These are phyloP conservation scores for Microcos paniculata DNA, from an alignment of 345 rosid species.

Conservation along the genomic window DNA sequence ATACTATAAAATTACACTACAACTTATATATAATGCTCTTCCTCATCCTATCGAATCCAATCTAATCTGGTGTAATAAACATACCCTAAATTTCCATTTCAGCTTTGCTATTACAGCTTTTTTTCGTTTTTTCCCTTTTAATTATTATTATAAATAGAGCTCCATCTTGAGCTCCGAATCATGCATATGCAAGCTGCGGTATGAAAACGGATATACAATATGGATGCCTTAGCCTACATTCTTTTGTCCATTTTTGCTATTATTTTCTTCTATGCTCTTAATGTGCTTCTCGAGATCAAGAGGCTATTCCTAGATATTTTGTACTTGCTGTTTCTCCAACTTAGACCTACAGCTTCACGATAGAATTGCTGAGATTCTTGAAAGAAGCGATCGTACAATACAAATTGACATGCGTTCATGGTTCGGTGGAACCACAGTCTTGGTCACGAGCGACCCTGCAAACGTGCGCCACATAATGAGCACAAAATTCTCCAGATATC, in stretches of 20 bases:
- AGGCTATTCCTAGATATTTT: neutral
- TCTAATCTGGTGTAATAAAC: no score
- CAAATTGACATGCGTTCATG: neutral
- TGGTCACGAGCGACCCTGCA: slow-evolving; percentile 13
- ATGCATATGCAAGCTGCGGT: neutral
- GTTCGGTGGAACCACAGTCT: neutral
- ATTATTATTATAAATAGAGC: neutral
- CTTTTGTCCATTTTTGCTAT: neutral
- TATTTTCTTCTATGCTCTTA: neutral
- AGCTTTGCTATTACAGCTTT: no score
- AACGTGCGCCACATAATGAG: slow-evolving; percentile 6
- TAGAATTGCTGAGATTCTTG: slow-evolving; percentile 6
- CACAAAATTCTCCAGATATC: neutral
- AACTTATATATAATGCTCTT: no score
- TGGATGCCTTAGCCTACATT: slow-evolving; percentile 10
- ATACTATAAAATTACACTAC: no score
- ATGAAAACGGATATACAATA: neutral
- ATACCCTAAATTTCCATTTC: no score
- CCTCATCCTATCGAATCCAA: no score
- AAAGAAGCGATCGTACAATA: neutral
- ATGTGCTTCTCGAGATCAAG: neutral
- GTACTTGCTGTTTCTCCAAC: neutral
- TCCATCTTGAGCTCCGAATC: neutral
- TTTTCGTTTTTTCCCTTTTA: no score
- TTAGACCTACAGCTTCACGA: neutral